A percentile compares a stretch with the other conserved stretches of the same genome.
Conservation (phyloP, 2,329 filamentous ascomycete species). For the Colletotrichum sp. region DNA sequence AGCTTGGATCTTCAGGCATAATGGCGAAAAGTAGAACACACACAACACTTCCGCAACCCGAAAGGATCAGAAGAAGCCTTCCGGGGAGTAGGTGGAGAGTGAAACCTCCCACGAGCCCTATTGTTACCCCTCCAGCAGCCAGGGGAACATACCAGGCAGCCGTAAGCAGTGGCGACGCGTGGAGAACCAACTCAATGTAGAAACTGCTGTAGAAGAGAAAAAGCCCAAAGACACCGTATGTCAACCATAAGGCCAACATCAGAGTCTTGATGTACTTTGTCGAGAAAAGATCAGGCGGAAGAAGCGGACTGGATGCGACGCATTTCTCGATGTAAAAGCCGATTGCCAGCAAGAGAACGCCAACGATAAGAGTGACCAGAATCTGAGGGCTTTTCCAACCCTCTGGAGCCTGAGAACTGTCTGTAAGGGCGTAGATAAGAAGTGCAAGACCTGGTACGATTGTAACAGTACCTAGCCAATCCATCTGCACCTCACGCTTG, state of each 20-base stretch:
- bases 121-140: constrained; percentile 69
- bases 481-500: constrained; percentile 49
- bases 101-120: constrained; percentile 67
- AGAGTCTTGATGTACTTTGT: constrained; percentile 67
- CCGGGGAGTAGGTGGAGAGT: constrained; percentile 71
- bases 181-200: constrained; percentile 67
- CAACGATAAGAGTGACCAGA: constrained; percentile 62
- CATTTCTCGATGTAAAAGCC: constrained; percentile 69
- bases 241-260: constrained; percentile 59
- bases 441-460: constrained; percentile 65
- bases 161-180: constrained; percentile 62
- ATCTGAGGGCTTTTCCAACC: constrained; percentile 73
- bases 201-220: constrained; percentile 69
- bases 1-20: constrained; percentile 63
- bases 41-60: constrained; percentile 62
- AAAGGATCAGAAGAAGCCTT: constrained; percentile 66
- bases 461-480: constrained; percentile 61
- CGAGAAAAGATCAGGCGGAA: constrained; percentile 67
- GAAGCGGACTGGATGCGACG: constrained; percentile 63
- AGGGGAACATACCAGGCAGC: constrained; percentile 74
- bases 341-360: constrained; percentile 52
- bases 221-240: constrained; percentile 66
- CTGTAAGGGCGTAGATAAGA: constrained; percentile 71
- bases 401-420: constrained; percentile 64
- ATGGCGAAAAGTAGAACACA: constrained; percentile 68